These are phyloP conservation scores for Aspergillus chevalieri DNA, from an alignment of 2,329 filamentous ascomycete genomes.

Conservation along the genomic window DNA sequence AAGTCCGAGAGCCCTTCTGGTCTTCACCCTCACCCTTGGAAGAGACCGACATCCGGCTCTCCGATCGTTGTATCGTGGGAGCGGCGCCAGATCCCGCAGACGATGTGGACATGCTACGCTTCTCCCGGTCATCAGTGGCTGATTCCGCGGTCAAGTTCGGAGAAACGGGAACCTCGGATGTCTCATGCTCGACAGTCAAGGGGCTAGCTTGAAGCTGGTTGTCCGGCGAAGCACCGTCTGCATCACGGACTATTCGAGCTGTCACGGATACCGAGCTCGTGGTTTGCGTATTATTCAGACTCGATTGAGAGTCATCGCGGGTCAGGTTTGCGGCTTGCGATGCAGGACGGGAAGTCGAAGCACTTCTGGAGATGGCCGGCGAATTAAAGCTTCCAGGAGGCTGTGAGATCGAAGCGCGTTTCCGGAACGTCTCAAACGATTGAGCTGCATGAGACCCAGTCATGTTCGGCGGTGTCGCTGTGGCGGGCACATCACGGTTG, in stretches of 20 bases:
- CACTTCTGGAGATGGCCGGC: slow-evolving; percentile 18
- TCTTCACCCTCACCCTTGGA: slow-evolving; percentile 41
- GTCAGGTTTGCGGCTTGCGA: slow-evolving; percentile 27
- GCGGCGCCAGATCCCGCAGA: slow-evolving; percentile 45
- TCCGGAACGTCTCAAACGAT: slow-evolving; percentile 48
- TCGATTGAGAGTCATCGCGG: slow-evolving; percentile 23
- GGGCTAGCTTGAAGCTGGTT: slow-evolving; percentile 49
- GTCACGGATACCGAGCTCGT: slow-evolving; percentile 79
- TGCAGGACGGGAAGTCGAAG: slow-evolving; percentile 22
- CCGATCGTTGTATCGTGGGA: slow-evolving; percentile 26
- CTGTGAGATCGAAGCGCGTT: slow-evolving; percentile 34
- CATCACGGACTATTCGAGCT: slow-evolving; percentile 68
- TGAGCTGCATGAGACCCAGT: slow-evolving; percentile 55
- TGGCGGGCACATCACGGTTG: slow-evolving; percentile 37
- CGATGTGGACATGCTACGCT: slow-evolving; percentile 35
- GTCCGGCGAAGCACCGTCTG: slow-evolving; percentile 20
- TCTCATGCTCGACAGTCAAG: slow-evolving; percentile 61
- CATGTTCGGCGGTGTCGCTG: slow-evolving; percentile 21
- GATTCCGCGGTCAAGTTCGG: slow-evolving; percentile 13
- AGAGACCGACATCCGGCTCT: slow-evolving; percentile 35
- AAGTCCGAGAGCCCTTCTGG: slow-evolving; percentile 52
- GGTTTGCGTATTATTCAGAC: slow-evolving; percentile 16
- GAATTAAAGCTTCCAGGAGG: slow-evolving; percentile 19
- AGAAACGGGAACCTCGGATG: slow-evolving; percentile 29
- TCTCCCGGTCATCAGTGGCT: slow-evolving; percentile 19